phyloP scores from a whole-genome alignment of 2,329 filamentous ascomycete species.

The Ceratocystis albifundus region DNA sequence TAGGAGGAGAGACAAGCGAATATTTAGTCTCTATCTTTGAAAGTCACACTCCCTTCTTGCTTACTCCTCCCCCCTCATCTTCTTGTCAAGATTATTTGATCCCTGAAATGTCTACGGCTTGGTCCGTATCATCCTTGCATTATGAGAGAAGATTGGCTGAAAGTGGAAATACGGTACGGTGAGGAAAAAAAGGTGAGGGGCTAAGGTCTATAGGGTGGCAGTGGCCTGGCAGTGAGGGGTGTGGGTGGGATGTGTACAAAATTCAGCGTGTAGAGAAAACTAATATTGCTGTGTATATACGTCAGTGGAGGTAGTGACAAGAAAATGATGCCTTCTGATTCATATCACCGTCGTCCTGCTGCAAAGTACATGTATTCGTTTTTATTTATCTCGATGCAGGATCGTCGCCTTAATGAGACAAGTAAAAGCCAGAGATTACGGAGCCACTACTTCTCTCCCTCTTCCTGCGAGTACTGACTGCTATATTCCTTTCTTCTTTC shows the following conservation, averaged over 20 bases:
- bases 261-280: not conserved
- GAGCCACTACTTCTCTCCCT: conserved; percentile 7
- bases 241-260: not conserved
- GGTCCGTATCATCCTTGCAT: conserved; percentile 8
- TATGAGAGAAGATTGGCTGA: conserved; percentile 6
- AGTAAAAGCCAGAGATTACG: not conserved
- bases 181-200: not conserved
- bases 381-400: not conserved
- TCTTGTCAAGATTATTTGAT: conserved; percentile 5
- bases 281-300: not conserved
- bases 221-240: not conserved
- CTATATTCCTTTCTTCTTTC: not conserved
- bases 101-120: conserved; percentile 8
- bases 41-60: not conserved
- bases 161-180: conserved; percentile 6
- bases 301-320: not conserved
- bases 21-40: not conserved
- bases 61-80: not conserved
- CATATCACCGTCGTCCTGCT: not conserved
- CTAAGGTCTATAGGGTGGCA: not conserved
- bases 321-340: not conserved
- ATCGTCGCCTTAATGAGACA: conserved; percentile 2
- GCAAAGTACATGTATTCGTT: not conserved
- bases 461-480: conserved; percentile 3
- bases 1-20: not conserved